These are phyloP conservation scores for Beauveria australis DNA, from an alignment of 2,329 filamentous ascomycete species.

Conservation along the genomic window DNA sequence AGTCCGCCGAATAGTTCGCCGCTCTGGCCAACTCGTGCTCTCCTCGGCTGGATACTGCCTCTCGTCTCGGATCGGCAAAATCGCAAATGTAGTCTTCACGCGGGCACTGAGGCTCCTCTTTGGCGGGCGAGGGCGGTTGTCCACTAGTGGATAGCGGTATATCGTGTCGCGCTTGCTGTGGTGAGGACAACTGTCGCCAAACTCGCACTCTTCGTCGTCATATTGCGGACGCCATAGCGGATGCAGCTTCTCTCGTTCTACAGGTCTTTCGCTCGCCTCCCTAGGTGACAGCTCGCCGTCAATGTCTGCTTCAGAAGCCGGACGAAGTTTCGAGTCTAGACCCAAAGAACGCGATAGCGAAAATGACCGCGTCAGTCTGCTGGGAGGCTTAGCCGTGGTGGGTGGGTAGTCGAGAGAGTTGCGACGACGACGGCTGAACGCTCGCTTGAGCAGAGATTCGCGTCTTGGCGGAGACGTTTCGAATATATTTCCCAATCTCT, in stretches of 20 bases:
- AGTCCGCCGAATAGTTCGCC: conserved; percentile 50
- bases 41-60: conserved; percentile 17
- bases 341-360: conserved; percentile 40
- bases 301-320: conserved; percentile 20
- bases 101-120: conserved; percentile 43
- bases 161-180: conserved; percentile 30
- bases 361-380: conserved; percentile 42
- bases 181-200: conserved; percentile 24
- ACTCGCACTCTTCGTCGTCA: conserved; percentile 24
- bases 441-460: conserved; percentile 45
- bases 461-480: conserved; percentile 39
- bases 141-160: conserved; percentile 39
- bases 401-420: conserved; percentile 35
- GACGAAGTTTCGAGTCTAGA: conserved; percentile 20
- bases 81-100: conserved; percentile 52
- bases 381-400: conserved; percentile 28
- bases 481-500: conserved; percentile 46
- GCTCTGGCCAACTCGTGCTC: conserved; percentile 35
- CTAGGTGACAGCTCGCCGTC: conserved; percentile 27
- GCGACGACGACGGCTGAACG: conserved; percentile 41
- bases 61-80: conserved; percentile 43
- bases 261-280: conserved; percentile 36
- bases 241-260: conserved; percentile 48
- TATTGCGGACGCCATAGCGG: conserved; percentile 54
- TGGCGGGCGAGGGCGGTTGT: conserved; percentile 37